These are phyloP conservation scores for Torrubiellomyces zombiae DNA, from an alignment of 2,329 filamentous ascomycete species.

Conservation along the genomic window DNA sequence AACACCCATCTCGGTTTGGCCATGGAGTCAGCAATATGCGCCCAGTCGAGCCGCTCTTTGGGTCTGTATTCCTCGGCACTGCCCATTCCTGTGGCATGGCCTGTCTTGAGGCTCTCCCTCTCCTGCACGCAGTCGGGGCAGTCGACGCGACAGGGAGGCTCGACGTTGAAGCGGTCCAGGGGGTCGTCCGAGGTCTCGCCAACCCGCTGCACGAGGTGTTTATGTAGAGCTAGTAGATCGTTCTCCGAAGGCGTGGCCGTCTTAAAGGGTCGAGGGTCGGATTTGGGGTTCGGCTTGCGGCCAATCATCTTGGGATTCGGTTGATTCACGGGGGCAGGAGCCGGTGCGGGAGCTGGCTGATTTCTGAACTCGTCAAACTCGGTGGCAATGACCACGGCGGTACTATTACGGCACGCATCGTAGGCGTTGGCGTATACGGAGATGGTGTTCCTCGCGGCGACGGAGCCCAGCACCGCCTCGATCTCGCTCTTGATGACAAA, in stretches of 20 bases:
- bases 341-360: constrained; percentile 16
- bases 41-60: constrained; percentile 35
- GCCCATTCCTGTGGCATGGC: constrained; percentile 24
- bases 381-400: constrained; percentile 37
- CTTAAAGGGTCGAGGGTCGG: constrained; percentile 30
- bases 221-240: constrained; percentile 30
- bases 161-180: constrained; percentile 24
- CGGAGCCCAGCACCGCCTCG: constrained; percentile 21
- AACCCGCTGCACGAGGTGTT: constrained; percentile 22
- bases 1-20: constrained; percentile 38
- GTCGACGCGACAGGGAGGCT: constrained; percentile 26
- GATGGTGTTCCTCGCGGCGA: constrained; percentile 25
- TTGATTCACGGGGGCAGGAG: constrained; percentile 11
- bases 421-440: constrained; percentile 31
- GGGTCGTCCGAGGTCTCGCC: constrained; percentile 21
- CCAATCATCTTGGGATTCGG: constrained; percentile 14
- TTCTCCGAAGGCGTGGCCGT: constrained; percentile 20
- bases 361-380: constrained; percentile 39
- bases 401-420: constrained; percentile 29
- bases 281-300: constrained; percentile 21
- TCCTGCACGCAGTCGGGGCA: constrained; percentile 34
- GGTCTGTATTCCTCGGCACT: constrained; percentile 26
- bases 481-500: constrained; percentile 34
- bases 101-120: constrained; percentile 18
- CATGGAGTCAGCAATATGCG: constrained; percentile 30